These are phyloP conservation scores for Aspergillus tanneri DNA, from an alignment of 2,329 filamentous ascomycete species.

Conservation along the genomic window DNA sequence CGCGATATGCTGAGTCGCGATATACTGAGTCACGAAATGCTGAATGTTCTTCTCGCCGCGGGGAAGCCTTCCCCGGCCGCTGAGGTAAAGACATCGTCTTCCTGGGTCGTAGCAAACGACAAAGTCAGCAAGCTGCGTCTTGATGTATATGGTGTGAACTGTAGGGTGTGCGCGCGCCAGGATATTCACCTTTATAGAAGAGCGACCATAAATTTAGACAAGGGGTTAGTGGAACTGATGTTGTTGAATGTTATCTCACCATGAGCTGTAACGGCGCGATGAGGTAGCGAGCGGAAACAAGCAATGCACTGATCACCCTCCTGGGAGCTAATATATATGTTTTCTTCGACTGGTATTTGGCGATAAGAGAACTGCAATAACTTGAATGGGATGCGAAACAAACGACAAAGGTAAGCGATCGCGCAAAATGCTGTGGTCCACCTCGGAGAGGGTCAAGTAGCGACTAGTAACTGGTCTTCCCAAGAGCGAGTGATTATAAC, in stretches of 20 bases:
- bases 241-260: too few relatives aligned
- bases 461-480: not conserved
- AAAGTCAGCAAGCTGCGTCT: conserved; percentile 1
- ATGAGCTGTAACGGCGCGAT: too few relatives aligned
- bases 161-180: too few relatives aligned
- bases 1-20: conserved; percentile 65
- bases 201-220: not conserved
- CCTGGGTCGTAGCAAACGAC: conserved; percentile 3
- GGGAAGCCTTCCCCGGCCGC: conserved; percentile 63
- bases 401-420: not conserved
- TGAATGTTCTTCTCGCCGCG: conserved; percentile 61
- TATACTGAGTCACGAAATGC: too few relatives aligned
- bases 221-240: not conserved
- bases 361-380: not conserved
- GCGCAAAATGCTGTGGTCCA: not conserved
- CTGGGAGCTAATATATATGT: not conserved
- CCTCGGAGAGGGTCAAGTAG: not conserved
- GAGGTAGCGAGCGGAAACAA: too few relatives aligned
- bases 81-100: conserved; percentile 53
- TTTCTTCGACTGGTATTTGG: not conserved
- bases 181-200: not conserved
- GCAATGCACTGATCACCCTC: not conserved
- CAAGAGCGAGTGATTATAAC: too few relatives aligned
- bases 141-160: too few relatives aligned
- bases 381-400: not conserved